Percentiles rank a stretch among this genome's conserved stretches.
These are phyloP conservation scores for Trichophyton schoenleinii DNA, from an alignment of 2,329 filamentous ascomycete genomes.

Conservation along the genomic window DNA sequence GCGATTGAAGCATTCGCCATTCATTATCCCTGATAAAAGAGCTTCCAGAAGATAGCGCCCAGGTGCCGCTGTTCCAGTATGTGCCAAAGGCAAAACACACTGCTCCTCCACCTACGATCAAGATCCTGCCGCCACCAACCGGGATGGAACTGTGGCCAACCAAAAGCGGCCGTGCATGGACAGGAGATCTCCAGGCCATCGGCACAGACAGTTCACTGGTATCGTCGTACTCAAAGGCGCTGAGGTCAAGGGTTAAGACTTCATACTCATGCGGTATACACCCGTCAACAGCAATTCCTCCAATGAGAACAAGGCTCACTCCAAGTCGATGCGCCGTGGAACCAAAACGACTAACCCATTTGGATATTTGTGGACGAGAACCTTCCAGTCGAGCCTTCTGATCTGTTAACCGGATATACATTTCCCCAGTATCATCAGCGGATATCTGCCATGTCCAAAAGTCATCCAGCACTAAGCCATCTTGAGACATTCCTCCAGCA, in stretches of 20 bases:
- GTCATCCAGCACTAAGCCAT: constrained; percentile 51
- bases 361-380: constrained; percentile 18
- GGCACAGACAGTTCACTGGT: neutral
- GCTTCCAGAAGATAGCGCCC: constrained; percentile 27
- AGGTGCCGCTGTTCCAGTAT: constrained; percentile 60
- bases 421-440: constrained; percentile 23
- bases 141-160: constrained; percentile 51
- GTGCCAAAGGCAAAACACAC: constrained; percentile 87
- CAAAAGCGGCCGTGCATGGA: constrained; percentile 50
- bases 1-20: constrained; percentile 22
- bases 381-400: constrained; percentile 16
- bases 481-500: constrained; percentile 55
- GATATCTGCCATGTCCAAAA: constrained; percentile 53
- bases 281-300: constrained; percentile 35
- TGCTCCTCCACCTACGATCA: constrained; percentile 66
- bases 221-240: constrained; percentile 11
- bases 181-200: constrained; percentile 14
- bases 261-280: constrained; percentile 39
- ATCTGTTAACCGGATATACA: constrained; percentile 19
- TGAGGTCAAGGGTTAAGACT: constrained; percentile 34
- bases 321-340: constrained; percentile 38
- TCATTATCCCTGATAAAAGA: constrained; percentile 18
- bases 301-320: constrained; percentile 41
- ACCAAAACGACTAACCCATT: constrained; percentile 36
- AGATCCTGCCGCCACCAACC: constrained; percentile 38